Evolutionary conservation across 768 basidiomycete species (phyloP).

Genomic region (Naganishia friedmannii): DNA sequence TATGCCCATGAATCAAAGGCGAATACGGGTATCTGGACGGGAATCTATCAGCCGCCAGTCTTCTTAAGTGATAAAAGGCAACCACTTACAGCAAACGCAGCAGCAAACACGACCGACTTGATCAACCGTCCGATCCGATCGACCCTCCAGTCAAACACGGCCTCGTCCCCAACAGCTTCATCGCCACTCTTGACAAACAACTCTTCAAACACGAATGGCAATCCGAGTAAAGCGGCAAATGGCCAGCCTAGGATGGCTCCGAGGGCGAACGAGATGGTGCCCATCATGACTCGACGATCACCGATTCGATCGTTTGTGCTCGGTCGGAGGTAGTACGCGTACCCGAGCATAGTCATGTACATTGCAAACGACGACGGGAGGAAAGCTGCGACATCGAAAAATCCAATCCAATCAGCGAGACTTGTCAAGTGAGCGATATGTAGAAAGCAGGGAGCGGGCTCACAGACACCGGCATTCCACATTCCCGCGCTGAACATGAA

Average conservation of each 20-base stretch:
- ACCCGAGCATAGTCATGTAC: conserved; percentile 79
- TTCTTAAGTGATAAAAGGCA: conserved; percentile 38
- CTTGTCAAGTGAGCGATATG: not conserved
- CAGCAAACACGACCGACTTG: conserved; percentile 29
- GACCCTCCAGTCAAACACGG: conserved; percentile 28
- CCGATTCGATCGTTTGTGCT: conserved; percentile 57
- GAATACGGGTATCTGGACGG: conserved; percentile 73
- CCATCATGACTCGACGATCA: conserved; percentile 59
- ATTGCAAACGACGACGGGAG: conserved; percentile 93
- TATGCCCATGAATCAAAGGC: conserved; percentile 82
- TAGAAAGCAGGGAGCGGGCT: no score
- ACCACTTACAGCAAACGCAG: conserved; percentile 54
- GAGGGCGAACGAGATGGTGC: conserved; percentile 69
- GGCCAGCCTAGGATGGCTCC: conserved; percentile 96
- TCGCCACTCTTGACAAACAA: conserved; percentile 75
- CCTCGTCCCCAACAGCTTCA: conserved; percentile 36
- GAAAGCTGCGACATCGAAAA: conserved; percentile 66
- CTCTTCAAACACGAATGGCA: conserved; percentile 89
- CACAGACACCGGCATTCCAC: conserved; percentile 87
- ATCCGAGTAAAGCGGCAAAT: conserved; percentile 77
- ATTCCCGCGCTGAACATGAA: conserved; percentile 82
- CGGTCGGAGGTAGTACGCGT: conserved; percentile 58
- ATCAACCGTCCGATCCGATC: conserved; percentile 40
- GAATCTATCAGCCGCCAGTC: not conserved
- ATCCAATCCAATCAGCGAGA: not conserved